phyloP scores from a whole-genome alignment of 2,329 filamentous ascomycete genomes.

The Purpureocillium lavendulum region DNA sequence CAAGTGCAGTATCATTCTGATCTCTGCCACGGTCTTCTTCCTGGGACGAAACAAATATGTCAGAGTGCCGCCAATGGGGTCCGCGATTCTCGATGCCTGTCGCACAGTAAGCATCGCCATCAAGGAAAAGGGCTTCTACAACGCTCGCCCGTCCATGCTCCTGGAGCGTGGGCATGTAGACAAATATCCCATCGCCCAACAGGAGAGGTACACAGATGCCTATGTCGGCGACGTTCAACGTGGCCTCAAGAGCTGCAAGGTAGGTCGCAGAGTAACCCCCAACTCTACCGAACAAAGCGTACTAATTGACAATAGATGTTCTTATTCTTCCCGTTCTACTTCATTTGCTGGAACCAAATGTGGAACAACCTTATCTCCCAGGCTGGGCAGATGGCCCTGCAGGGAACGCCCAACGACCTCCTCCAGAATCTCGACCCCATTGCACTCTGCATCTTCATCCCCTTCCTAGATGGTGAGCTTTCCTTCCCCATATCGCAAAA shows the following conservation, averaged over 20 bases:
- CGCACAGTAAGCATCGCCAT: no score
- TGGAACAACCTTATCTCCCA: slow-evolving; percentile 48
- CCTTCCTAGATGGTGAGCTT: neutral
- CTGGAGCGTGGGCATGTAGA: no score
- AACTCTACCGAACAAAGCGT: neutral
- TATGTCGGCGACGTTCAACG: slow-evolving; percentile 57
- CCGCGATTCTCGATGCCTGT: no score
- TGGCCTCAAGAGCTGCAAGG: slow-evolving; percentile 42
- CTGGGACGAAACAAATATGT: no score
- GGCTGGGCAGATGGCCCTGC: slow-evolving; percentile 36
- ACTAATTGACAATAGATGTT: slow-evolving; percentile 1
- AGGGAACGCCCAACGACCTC: slow-evolving; percentile 43
- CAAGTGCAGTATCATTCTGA: no score
- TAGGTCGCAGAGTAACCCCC: slow-evolving; percentile 32
- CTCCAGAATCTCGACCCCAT: slow-evolving; percentile 41
- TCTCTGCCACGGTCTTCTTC: no score
- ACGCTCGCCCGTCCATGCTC: no score
- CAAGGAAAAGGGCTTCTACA: no score
- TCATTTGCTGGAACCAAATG: slow-evolving; percentile 50
- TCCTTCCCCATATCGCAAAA: no score
- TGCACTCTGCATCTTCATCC: slow-evolving; percentile 25
- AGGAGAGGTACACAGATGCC: slow-evolving; percentile 25
- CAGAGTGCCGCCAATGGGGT: no score
- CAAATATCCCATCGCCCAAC: no score
- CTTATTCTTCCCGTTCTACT: slow-evolving; percentile 46